Base-by-base conservation (phyloP, 2,329 filamentous ascomycete species). In the Aureobasidium sp. region DNA sequence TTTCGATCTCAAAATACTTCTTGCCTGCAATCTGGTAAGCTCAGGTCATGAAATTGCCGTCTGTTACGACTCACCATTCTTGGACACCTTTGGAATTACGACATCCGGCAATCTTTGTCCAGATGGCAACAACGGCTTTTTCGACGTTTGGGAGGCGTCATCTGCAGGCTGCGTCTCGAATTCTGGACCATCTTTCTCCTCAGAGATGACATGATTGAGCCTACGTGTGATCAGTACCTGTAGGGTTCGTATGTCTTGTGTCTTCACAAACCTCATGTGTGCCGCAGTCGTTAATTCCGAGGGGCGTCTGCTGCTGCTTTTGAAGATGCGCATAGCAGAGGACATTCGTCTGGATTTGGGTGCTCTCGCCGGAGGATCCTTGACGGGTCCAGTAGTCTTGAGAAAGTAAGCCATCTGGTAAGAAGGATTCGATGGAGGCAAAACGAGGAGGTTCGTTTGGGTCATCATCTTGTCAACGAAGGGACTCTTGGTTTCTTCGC, bases 371-470 rank as follows among this genome's bases (percentile, higher is more conserved):
- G 50, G 57, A 61, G 68, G 68, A 3, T 70, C 66, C 59, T 66
- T 63, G 47, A 63, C 65, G 1, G 74, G 74, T 25, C 71, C 73
- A 5, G 74, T 76, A 7, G 72, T 73, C 61, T 69, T 69, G 53
- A 76, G 63, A 59, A 76, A 76, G 50, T 69, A 72, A 15, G 72
- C 72, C 59, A 76, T 66, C 42, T 76, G 73, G 37, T 69, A 68
- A 10, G 70, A 70, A 11, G 66, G 63, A 54, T 70, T 70, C 25
- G 66, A 63, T 27, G 61, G 66, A 10, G 69, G 70, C 39, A 72
- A 54, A 34, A 65, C 65, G 30, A 69, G 63, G 37, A 70, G 54
- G 53, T 70, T 72, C 9, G 67, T 67, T 44, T 69, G 65, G 15
- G 70, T 72, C 62, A 69, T 72, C 68, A 69, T 72, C 57, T 63